Conservation (phyloP, 306 rosid genomes). For the Crotalaria pallida region DNA sequence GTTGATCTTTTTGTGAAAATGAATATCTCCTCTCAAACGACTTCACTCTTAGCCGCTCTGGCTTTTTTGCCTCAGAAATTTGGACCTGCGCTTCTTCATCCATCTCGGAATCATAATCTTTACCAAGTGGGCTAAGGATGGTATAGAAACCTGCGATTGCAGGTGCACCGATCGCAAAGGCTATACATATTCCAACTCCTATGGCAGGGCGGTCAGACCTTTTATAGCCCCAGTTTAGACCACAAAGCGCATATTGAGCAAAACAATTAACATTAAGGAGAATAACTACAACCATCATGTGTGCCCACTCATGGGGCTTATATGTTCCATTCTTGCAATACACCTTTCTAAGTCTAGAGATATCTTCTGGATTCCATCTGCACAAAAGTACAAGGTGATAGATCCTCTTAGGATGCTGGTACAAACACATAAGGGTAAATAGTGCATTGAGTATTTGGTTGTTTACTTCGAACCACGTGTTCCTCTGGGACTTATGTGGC, state of each 20-base stretch:
- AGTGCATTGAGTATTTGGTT: slow-evolving; percentile 94
- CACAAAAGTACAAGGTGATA: slow-evolving; percentile 76
- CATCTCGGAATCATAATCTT: slow-evolving; percentile 61
- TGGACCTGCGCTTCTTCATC: slow-evolving; percentile 73
- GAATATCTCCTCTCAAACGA: slow-evolving; percentile 68
- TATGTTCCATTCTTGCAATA: slow-evolving; percentile 94
- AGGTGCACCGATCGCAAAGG: slow-evolving; percentile 79
- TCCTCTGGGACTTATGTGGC: slow-evolving; percentile 58
- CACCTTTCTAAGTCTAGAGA: slow-evolving; percentile 52
- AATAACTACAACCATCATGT: slow-evolving; percentile 80
- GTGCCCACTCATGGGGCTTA: slow-evolving; percentile 93
- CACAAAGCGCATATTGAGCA: slow-evolving; percentile 89
- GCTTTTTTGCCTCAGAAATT: slow-evolving; percentile 16
- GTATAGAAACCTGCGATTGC: slow-evolving; percentile 73
- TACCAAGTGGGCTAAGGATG: slow-evolving; percentile 86
- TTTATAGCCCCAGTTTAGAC: slow-evolving; percentile 77
- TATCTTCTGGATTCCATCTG: slow-evolving; percentile 68
- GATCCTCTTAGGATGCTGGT: slow-evolving; percentile 74
- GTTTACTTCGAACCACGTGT: slow-evolving; percentile 89
- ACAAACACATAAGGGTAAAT: slow-evolving; percentile 88
- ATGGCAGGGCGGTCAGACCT: slow-evolving; percentile 78
- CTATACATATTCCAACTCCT: slow-evolving; percentile 80
- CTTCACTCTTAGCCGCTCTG: slow-evolving; percentile 32
- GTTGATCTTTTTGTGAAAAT: slow-evolving; percentile 49
- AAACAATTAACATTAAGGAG: slow-evolving; percentile 81